Conservation (phyloP, 257 asterid genomes). For the Solanum chiquidenum region DNA sequence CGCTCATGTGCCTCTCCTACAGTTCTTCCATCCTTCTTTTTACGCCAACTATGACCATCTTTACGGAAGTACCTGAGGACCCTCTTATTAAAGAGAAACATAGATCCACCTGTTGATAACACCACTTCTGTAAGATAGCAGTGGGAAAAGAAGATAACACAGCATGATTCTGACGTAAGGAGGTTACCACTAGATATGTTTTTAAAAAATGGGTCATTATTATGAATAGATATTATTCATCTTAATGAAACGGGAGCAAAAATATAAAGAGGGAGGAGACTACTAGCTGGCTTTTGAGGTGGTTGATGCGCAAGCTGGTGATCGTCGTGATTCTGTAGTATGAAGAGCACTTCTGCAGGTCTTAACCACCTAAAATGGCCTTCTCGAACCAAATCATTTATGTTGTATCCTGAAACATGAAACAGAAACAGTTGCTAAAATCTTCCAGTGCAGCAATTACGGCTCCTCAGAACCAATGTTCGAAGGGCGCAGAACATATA, state of each 20-base stretch:
- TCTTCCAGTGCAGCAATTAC: not conserved
- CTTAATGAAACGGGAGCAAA: not conserved
- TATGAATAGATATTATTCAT: not conserved
- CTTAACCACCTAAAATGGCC: conserved; percentile 34
- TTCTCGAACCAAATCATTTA: conserved; percentile 39
- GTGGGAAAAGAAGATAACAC: not conserved
- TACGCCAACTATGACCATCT: conserved; percentile 97
- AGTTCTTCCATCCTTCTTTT: conserved; percentile 76
- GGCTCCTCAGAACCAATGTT: not conserved
- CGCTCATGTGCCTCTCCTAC: conserved; percentile 95
- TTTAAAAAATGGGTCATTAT: not conserved
- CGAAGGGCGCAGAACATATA: not conserved
- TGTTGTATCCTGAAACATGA: conserved; percentile 45
- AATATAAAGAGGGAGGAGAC: conserved; percentile 1
- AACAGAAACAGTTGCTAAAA: not conserved
- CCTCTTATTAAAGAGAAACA: conserved; percentile 78
- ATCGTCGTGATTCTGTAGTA: conserved; percentile 18
- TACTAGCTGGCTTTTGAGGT: conserved; percentile 40
- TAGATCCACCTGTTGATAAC: conserved; percentile 59
- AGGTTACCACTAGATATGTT: not conserved
- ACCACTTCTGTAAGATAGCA: conserved; percentile 3
- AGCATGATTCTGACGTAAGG: not conserved
- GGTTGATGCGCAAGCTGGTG: conserved; percentile 12
- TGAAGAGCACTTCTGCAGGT: conserved; percentile 35
- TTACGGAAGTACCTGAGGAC: conserved; percentile 69